A percentile compares a stretch with the other conserved stretches of the same genome.
phyloP scores from a whole-genome alignment of 768 basidiomycete genomes.

The Serendipita sp. region DNA sequence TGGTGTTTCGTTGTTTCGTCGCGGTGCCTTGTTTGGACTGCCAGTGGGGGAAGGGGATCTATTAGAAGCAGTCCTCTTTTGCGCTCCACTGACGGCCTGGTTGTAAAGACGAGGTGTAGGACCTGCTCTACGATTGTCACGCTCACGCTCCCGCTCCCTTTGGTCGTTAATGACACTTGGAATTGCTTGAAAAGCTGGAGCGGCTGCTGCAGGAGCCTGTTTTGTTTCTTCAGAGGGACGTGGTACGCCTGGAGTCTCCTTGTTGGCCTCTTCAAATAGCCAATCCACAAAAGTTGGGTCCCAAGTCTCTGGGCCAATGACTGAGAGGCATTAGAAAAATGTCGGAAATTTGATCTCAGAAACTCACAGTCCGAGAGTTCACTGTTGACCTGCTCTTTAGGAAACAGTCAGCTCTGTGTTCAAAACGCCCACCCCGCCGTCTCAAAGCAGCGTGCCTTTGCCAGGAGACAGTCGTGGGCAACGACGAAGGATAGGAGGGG shows the following conservation, averaged over 20 bases:
- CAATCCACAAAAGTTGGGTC: constrained; percentile 77
- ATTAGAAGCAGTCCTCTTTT: constrained; percentile 1
- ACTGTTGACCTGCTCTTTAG: constrained; percentile 62
- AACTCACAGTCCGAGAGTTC: constrained; percentile 66
- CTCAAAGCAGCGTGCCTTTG: constrained; percentile 7
- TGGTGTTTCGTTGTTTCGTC: constrained; percentile 46
- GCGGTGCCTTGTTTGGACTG: constrained; percentile 43
- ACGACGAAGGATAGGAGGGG: not conserved
- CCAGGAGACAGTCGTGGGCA: not conserved
- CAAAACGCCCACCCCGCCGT: not conserved
- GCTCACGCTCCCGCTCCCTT: not conserved
- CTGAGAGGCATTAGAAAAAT: constrained; percentile 14
- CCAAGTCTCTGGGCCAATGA: constrained; percentile 77
- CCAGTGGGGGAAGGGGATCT: not conserved
- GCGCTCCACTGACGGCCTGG: not conserved
- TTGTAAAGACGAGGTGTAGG: not conserved
- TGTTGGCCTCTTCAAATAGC: constrained; percentile 68
- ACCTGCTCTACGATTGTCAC: not conserved
- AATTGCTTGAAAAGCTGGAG: not conserved
- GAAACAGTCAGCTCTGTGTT: not conserved
- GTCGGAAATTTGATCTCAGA: not conserved
- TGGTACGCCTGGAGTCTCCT: constrained; percentile 14
- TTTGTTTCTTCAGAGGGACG: constrained; percentile 24
- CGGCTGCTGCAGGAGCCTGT: not conserved
- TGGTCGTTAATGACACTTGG: not conserved